Evolutionary conservation across 2,329 filamentous ascomycete species (phyloP), one percentile per base, ranked within the genome.

Genomic region (Penicillium digitatum): DNA sequence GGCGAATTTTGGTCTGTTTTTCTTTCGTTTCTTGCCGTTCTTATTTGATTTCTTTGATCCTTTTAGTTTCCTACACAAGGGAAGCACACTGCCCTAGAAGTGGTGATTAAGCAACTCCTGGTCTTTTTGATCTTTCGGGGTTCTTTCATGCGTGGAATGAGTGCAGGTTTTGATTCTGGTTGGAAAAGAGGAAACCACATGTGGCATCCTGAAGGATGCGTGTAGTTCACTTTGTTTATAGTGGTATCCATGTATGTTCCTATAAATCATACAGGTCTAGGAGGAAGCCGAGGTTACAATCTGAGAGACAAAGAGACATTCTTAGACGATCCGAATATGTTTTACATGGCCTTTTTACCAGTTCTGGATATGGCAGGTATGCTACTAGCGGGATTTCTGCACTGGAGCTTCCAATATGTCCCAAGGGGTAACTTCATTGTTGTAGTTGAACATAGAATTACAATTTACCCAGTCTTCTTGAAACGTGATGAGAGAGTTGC

Each of bases 401-500:
- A 27, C 22, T 26, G 14, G 42, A 24, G 47, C 35, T 18, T 22
- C 16, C 22, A 42, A 10, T 14, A 22, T 27, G 37, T 40, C n/a
- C n/a, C 34, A 18, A 35, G 7, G 35, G 34, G 39, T 5, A 20
- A 20, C 32, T 46, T 52, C 32, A 32, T 52, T 53, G 39, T 34
- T 52, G 48, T 44, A 44, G 24, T 18, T 7, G n/a, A 31, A 39
- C 27, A 40, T 32, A 32, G 32, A 20, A 38, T 39, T 44, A 35
- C 5, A 20, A 24, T 80, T 81, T 18, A 51, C 59, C 48, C 57
- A 20, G 56, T 56, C 75, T 87, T 85, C 46, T 87, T 87, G 66
- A 90, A 90, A 59, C 88, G 82, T 31, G 86, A 88, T n/a, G 87
- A 88, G 65, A 90, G 83, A 56, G 87, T 87, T 47, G 84, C 81